Evolutionary conservation across 2,329 filamentous ascomycete species (phyloP), one percentile per base, ranked within the genome.

Genomic region (Colletotrichum godetiae): DNA sequence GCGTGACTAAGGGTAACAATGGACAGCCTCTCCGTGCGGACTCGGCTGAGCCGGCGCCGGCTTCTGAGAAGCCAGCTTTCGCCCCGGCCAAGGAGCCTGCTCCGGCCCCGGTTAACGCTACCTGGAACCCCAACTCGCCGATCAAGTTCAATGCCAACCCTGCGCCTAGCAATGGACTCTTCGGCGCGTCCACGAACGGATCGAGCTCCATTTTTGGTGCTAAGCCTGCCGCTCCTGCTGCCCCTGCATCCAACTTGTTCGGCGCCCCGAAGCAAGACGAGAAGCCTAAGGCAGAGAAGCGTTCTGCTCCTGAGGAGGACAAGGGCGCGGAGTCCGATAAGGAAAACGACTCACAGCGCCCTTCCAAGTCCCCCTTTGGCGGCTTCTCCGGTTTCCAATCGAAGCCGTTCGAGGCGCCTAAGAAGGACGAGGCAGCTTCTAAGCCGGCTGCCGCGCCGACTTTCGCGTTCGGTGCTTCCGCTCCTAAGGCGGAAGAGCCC

Each of bases 91-190:
- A 78, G 78, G 78, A 69, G 31, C 7, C 62, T 5, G 66, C 76
- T 56, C 67, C 77, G 46, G 75, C 77, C 27, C 77, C 82, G 1
- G 75, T 78, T 24, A 84, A 88, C 76, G 84, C 88, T 59, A 88
- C 86, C 0, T 88, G 87, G 87, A 87, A 83, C 53, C 82, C 84
- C 10, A 82, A 84, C 68, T 84, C 81, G 1, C 88, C 89, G 2
- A 88, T 91, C 79, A 90, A 90, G 78, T 90, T 90, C 77, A 84
- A 84, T 13, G 80, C 84, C 56, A 74, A 79, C 62, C 77, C 79
- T 22, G 69, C 79, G 12, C 78, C 69, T 72, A 52, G 37, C 57
- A 46, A 62, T 8, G 55, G 59, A 13, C 35, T 73, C 67, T 59
- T 81, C 68, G 59, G 72, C 56, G 76, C 65, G 75, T 76, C 67